These are phyloP conservation scores for Sarcocystis neurona DNA, from an alignment of 169 alveolate genomes.

Conservation along the genomic window DNA sequence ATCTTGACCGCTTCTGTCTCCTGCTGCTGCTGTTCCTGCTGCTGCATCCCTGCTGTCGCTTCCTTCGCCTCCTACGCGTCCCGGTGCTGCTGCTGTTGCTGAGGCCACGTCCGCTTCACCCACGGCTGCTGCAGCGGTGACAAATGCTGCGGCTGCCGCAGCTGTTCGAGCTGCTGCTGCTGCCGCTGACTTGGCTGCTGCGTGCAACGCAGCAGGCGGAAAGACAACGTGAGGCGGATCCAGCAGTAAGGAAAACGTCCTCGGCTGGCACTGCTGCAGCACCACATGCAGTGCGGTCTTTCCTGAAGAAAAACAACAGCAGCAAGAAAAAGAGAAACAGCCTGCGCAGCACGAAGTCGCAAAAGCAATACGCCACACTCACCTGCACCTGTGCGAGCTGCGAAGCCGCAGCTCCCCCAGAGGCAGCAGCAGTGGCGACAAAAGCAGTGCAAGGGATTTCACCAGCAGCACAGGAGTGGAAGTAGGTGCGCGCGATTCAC, in stretches of 20 bases:
- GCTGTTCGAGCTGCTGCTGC: conserved; percentile 17
- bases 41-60: background rate
- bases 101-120: background rate
- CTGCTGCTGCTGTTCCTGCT: background rate
- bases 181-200: background rate
- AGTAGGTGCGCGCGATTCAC: no score
- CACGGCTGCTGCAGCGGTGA: conserved; percentile 6
- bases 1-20: no score
- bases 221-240: conserved; percentile 39
- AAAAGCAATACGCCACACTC: background rate
- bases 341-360: background rate
- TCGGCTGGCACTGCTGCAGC: conserved; percentile 48
- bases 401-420: no score
- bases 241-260: conserved; percentile 52
- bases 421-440: no score
- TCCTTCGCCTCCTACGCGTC: background rate
- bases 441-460: no score
- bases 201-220: conserved; percentile 13
- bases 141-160: background rate
- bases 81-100: background rate
- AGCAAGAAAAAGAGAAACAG: background rate
- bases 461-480: no score
- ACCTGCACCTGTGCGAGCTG: background rate
- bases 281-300: conserved; percentile 63
- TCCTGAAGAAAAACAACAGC: conserved; percentile 32